Evolutionary conservation across 345 rosid species (phyloP), one percentile per base, ranked within the genome.

Genomic region (Arabis hirsuta): DNA sequence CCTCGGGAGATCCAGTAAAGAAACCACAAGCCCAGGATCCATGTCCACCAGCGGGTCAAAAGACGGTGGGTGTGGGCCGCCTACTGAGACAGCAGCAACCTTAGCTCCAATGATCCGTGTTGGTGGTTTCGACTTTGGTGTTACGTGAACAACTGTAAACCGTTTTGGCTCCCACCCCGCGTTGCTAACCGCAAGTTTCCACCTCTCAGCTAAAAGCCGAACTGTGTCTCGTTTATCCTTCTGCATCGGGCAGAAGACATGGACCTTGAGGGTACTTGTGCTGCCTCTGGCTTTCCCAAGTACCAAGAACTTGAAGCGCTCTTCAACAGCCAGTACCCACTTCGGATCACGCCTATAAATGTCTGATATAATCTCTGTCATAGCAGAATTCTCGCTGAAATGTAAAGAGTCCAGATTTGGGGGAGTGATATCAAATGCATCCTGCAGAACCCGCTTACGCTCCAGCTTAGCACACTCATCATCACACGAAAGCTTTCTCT

Each of bases 111-210:
- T 80, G 55, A 91, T 81, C 42, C 94, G 92, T 73, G 87, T 55
- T 26, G 98, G 99, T 4, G 88, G 72, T 67, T 85, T 95, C 3
- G 99, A 95, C 79, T 90, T 91, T 6, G 85, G 74, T 4, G 92
- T 88, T 12, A 81, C 89, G 73, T 90, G 89, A 48, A 90, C 79
- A 78, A 89, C 92, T 60, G 86, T 79, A 59, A 91, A 95, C 55
- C 89, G 92, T 82, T 86, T 95, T 41, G 99, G 96, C 84, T 95
- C 99, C 98, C 99, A 85, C 42, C 96, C 98, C 45, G 92, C 88
- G 32, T 88, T 80, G 59, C 47, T 78, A 57, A 91, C 80, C 11
- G 87, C 80, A 79, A 95, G 97, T 82, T 88, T 95, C 98, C 99
- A 95, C 73, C 98, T 90, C 76, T 88, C 99, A n/a, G 97, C 91